phyloP scores from a whole-genome alignment of 352 stramenopile species.

The Saprolegnia parasitica region DNA sequence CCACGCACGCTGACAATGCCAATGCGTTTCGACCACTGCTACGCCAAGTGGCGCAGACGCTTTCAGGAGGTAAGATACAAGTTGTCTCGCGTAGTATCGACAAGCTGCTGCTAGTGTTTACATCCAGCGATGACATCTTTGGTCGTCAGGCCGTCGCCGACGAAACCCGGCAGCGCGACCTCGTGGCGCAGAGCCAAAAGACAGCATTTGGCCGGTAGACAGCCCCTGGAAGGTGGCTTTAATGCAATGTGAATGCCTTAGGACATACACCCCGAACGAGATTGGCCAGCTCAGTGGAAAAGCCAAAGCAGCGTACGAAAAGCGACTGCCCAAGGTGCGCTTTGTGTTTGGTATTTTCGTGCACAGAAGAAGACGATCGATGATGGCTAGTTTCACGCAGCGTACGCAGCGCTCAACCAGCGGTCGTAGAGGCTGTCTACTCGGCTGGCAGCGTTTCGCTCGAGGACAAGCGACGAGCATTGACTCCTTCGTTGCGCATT shows the following conservation, averaged over 20 bases:
- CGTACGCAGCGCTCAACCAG: conserved; percentile 6
- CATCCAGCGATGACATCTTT: background rate
- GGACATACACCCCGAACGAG: conserved; percentile 6
- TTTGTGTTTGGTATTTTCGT: background rate
- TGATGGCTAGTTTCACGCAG: conserved; percentile 3
- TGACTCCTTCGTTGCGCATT: background rate
- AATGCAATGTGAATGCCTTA: no score
- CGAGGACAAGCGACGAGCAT: background rate
- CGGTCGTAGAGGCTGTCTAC: background rate
- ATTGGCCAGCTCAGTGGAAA: conserved; percentile 2
- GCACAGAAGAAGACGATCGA: background rate
- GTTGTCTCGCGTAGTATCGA: background rate
- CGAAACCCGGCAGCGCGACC: background rate
- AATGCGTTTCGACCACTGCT: conserved; percentile 2
- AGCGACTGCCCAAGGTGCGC: conserved; percentile 20
- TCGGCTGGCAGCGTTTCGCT: background rate
- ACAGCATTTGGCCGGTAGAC: conserved; percentile 21
- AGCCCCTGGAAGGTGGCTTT: no score
- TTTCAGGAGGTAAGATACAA: background rate
- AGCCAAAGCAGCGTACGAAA: conserved; percentile 23
- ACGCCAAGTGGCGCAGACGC: background rate
- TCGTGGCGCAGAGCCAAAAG: conserved; percentile 26
- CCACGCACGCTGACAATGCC: background rate
- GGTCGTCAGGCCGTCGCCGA: background rate
- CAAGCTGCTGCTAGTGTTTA: background rate